phyloP scores from a whole-genome alignment of 2,329 filamentous ascomycete genomes.

The Fusarium secorum region DNA sequence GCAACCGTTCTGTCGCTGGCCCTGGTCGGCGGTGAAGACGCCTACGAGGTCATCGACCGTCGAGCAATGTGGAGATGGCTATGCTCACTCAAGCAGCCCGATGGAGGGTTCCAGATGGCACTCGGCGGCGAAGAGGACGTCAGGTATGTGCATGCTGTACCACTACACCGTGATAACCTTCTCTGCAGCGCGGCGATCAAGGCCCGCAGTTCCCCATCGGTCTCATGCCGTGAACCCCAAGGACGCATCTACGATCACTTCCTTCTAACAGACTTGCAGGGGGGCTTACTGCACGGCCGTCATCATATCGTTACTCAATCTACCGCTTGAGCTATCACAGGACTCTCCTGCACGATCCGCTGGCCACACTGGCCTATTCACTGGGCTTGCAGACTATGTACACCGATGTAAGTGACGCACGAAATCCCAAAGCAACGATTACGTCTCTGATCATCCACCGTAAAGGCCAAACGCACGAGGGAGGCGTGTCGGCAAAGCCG shows the following conservation, averaged over 20 bases:
- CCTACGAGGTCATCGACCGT: constrained; percentile 80
- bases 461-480: constrained; percentile 89
- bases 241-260: constrained; percentile 1
- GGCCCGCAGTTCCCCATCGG: constrained; percentile 17
- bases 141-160: constrained; percentile 62
- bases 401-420: constrained; percentile 70
- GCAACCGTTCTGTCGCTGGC: constrained; percentile 81
- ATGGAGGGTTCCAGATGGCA: constrained; percentile 90
- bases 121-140: constrained; percentile 92
- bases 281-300: constrained; percentile 93
- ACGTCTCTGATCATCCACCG: constrained; percentile 31
- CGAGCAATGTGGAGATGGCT: constrained; percentile 91
- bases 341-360: constrained; percentile 72
- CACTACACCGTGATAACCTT: not conserved
- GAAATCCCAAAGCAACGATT: constrained; percentile 16
- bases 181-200: constrained; percentile 20
- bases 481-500: constrained; percentile 86
- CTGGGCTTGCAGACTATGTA: constrained; percentile 80
- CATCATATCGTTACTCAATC: constrained; percentile 80
- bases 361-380: constrained; percentile 71
- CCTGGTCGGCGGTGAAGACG: constrained; percentile 77
- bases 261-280: constrained; percentile 52
- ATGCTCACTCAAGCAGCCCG: constrained; percentile 81
- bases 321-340: constrained; percentile 80
- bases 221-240: constrained; percentile 9